phyloP scores from a whole-genome alignment of 169 alveolate genomes.

The Perkinsus marinus region DNA sequence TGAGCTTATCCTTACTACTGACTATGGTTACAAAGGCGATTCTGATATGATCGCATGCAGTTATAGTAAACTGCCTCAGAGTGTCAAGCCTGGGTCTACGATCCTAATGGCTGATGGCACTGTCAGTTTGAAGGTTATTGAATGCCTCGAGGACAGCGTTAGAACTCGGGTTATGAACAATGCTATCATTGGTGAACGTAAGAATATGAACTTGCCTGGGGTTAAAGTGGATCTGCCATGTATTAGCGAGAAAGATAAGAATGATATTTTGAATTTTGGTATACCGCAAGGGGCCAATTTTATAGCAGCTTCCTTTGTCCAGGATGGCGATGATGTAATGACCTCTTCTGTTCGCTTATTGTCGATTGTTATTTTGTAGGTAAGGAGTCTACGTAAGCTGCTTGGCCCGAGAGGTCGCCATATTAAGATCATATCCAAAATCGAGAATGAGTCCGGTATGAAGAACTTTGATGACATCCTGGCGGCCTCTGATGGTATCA shows the following conservation, averaged over 20 bases:
- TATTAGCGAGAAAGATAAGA: conserved; percentile 89
- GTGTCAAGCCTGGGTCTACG: conserved; percentile 80
- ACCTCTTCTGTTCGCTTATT: too few relatives aligned
- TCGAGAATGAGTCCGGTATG: conserved; percentile 92
- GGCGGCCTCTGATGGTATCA: conserved; percentile 89
- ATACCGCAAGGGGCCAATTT: conserved; percentile 85
- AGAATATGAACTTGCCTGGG: conserved; percentile 96
- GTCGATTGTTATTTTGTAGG: not conserved
- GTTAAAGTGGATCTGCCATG: conserved; percentile 90
- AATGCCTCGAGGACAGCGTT: conserved; percentile 59
- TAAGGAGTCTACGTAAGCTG: conserved; percentile 60
- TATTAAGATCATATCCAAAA: conserved; percentile 87
- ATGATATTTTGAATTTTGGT: conserved; percentile 89
- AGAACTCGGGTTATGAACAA: conserved; percentile 72
- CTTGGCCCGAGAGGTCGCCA: conserved; percentile 77
- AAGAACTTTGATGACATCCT: conserved; percentile 83
- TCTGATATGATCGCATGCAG: conserved; percentile 77
- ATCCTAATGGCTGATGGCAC: conserved; percentile 95
- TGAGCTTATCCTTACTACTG: conserved; percentile 78
- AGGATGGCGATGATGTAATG: not conserved
- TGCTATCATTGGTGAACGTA: conserved; percentile 85
- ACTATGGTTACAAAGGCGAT: conserved; percentile 80
- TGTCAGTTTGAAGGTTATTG: conserved; percentile 27
- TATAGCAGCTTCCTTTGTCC: conserved; percentile 79
- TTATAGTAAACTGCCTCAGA: conserved; percentile 73